Base-by-base conservation (phyloP, 2,329 filamentous ascomycete species). In the Fusarium sp. region DNA sequence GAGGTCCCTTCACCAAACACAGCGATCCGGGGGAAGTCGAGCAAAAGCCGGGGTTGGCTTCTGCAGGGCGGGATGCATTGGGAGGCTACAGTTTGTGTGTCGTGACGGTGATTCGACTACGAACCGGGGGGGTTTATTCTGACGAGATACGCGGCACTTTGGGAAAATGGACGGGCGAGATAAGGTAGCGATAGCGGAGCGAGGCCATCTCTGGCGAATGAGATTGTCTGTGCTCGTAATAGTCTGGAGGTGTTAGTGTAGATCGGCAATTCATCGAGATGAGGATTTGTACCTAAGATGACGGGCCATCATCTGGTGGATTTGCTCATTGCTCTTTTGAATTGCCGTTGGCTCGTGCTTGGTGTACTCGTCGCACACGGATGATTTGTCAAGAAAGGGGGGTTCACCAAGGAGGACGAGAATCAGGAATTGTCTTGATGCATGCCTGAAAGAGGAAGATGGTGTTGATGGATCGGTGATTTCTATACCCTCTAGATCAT, bases 261-360 rank as follows among this genome's bases (percentile, higher is more conserved):
- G 48, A 73, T 76, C 48, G 66, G 69, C 64, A 61, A 65, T 57
- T 43, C 63, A 75, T 75, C 69, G 73, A 76, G 73, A 75, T 76
- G 69, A 50, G 64, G 43, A 56, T 63, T 33, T 67, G 33, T 59
- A 35, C 56, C 45, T 35, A 43, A 61, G 48, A 43, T 54, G 35
- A 29, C 13, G 16, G 56, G n/a, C 35, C 16, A 63, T 31, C 43
- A 63, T 31, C 43, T 56, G 43, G 35, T 7, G 37, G 31, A 33
- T 45, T 57, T 22, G n/a, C 20, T 43, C 31, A 41, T 59, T 59
- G 56, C 29, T 13, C 22, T 20, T 24, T 65, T n/a, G 50, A 68
- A 71, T 65, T 74, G 70, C 58, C 67, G 64, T 35, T 52, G 48
- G 52, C 24, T 68, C 56, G 73, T 74, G 41, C 43, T 59, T 64